A percentile compares a stretch with the other conserved stretches of the same genome.
These are phyloP conservation scores for Ophiostoma perfectum DNA, from an alignment of 2,329 filamentous ascomycete genomes.

Conservation along the genomic window DNA sequence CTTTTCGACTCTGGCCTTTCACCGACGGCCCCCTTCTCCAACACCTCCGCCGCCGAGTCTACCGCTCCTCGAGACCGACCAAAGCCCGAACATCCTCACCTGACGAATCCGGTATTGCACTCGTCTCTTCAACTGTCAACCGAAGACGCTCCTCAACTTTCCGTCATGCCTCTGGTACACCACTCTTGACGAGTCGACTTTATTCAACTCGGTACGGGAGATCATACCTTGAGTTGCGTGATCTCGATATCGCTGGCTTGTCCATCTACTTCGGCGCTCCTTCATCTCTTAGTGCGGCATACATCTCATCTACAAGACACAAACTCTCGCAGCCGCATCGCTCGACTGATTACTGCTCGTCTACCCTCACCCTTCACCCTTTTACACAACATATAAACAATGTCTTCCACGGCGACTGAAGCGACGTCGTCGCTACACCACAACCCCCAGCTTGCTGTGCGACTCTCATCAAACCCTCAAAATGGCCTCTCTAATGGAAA, in stretches of 20 bases:
- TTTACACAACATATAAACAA: not conserved
- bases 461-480: too few relatives aligned
- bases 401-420: not conserved
- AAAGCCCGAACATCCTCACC: not conserved
- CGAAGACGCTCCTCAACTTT: conserved; percentile 5
- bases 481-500: conserved; percentile 17
- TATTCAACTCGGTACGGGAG: conserved; percentile 10
- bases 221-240: not conserved
- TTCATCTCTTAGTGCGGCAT: not conserved
- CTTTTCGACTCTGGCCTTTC: not conserved
- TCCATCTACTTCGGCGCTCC: not conserved
- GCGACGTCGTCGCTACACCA: too few relatives aligned
- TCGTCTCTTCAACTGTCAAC: not conserved
- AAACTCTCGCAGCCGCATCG: not conserved
- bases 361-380: not conserved
- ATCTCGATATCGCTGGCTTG: not conserved
- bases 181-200: conserved; percentile 15
- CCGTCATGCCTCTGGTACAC: conserved; percentile 20
- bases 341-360: not conserved
- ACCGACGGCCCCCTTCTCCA: not conserved
- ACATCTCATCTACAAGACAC: not conserved
- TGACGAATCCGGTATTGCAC: conserved; percentile 11
- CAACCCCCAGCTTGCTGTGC: too few relatives aligned
- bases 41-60: not conserved
- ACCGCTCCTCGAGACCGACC: too few relatives aligned